Evolutionary conservation across 306 rosid species (phyloP), one percentile per base, ranked within the genome.

Genomic region (Acmispon strigosus): DNA sequence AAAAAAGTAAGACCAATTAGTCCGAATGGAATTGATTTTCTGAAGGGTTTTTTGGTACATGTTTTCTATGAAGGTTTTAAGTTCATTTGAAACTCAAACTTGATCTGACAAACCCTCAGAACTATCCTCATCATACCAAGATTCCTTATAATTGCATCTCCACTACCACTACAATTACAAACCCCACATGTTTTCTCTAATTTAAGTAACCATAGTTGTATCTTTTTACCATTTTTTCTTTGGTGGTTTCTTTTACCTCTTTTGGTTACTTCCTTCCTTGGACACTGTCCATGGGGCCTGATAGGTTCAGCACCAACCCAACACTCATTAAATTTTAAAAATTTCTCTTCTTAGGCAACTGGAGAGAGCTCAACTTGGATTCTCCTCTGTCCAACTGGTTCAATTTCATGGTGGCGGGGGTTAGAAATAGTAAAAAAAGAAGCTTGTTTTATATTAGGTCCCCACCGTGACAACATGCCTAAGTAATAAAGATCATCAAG

Each of bases 121-220:
- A 45, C 34, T 59, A 62, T 15, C 58, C 55, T 53, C 57, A 72
- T n/a, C 53, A 82, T 81, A 55, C 80, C 78, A 52, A 78, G 53
- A 34, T 70, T 60, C 42, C 60, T 58, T 78, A 74, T 81, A 42
- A 81, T 86, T 79, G 76, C 78, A 29, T 54, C 52, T 65, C 54
- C 57, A 81, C 71, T 22, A n/a, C 37, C 41, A 7, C 60, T 5
- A 73, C 51, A 27, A 20, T 4, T 2, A 4, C 52, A 73, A 72
- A 67, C 76, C 82, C 79, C 70, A 76, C 81, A 76, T 58, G 78
- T 55, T 55, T 58, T 49, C 67, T 71, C 70, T 15, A 56, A 71
- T 70, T 70, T 14, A 44, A 64, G 44, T 20, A 18, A 7, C 73
- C 24, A 45, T 39, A 18, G 10, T 14, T n/a, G 13, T 5, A 39